These are phyloP conservation scores for Pelargonium citronellum DNA, from an alignment of 441 rosid species.

Conservation along the genomic window DNA sequence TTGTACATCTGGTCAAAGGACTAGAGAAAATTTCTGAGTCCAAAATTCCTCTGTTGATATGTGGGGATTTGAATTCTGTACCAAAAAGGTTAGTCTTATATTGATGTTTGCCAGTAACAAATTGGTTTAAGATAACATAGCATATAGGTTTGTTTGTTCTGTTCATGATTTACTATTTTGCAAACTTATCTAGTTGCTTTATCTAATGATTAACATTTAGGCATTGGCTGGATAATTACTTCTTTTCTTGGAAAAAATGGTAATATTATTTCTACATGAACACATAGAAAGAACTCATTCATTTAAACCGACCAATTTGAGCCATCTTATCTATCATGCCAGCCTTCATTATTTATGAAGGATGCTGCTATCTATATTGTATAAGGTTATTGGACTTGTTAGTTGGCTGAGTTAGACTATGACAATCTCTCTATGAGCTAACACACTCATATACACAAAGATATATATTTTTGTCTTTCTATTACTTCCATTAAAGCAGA, in stretches of 20 bases:
- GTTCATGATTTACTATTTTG: neutral
- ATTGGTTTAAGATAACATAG: neutral
- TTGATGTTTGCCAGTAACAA: neutral
- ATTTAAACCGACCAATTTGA: neutral
- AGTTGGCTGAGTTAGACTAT: neutral
- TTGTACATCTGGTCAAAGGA: neutral
- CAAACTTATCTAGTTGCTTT: neutral
- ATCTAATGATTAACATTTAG: neutral
- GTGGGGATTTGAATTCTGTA: slow-evolving; percentile 8
- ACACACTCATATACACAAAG: too few species aligned
- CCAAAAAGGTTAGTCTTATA: neutral
- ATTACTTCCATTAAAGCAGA: neutral
- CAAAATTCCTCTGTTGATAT: slow-evolving; percentile 7
- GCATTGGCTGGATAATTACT: too few species aligned
- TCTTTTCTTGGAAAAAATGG: neutral
- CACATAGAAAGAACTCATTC: neutral
- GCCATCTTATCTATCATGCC: neutral
- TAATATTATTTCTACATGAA: neutral
- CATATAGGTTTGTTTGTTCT: neutral
- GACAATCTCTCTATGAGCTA: neutral
- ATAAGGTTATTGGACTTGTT: neutral
- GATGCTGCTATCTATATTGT: neutral
- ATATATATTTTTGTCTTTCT: too few species aligned
- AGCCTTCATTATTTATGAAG: slow-evolving; percentile 1
- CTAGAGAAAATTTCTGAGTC: slow-evolving; percentile 4